These are phyloP conservation scores for Haberlea rhodopensis DNA, from an alignment of 257 asterid genomes.

Conservation along the genomic window DNA sequence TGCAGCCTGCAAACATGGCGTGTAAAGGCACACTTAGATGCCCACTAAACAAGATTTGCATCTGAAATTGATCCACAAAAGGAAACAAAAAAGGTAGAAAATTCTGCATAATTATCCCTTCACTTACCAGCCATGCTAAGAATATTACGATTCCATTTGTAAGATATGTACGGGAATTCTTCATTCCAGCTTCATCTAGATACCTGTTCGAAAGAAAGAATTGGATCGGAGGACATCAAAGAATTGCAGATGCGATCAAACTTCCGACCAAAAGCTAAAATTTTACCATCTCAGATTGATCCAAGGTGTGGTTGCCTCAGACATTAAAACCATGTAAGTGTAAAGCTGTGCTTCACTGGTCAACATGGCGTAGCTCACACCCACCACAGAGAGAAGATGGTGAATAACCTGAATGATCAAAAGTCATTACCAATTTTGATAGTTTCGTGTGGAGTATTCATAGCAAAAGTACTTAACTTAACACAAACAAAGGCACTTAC, in stretches of 20 bases:
- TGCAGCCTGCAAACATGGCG: slow-evolving; percentile 51
- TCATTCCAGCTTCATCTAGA: slow-evolving; percentile 78
- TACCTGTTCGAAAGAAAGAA: slow-evolving; percentile 46
- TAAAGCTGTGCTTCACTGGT: slow-evolving; percentile 87
- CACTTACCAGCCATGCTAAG: slow-evolving; percentile 68
- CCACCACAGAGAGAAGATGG: slow-evolving; percentile 68
- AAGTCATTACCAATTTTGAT: not conserved
- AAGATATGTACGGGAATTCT: slow-evolving; percentile 53
- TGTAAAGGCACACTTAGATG: not conserved
- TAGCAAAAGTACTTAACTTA: not conserved
- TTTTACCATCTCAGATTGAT: slow-evolving; percentile 85
- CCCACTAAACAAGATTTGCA: slow-evolving; percentile 1
- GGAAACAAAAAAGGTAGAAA: not conserved
- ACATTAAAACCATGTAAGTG: slow-evolving; percentile 57
- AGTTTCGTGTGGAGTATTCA: not conserved
- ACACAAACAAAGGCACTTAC: slow-evolving; percentile 42
- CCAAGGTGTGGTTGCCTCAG: slow-evolving; percentile 86
- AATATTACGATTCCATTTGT: slow-evolving; percentile 63
- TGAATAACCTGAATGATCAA: slow-evolving; percentile 57
- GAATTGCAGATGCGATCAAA: slow-evolving; percentile 5
- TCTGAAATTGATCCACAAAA: not conserved
- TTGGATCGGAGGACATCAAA: not conserved
- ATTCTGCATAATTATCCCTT: not conserved
- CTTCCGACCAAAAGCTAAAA: not conserved
- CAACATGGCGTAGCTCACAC: slow-evolving; percentile 55